phyloP scores from a whole-genome alignment of 257 asterid species.

The Lantana camara region DNA sequence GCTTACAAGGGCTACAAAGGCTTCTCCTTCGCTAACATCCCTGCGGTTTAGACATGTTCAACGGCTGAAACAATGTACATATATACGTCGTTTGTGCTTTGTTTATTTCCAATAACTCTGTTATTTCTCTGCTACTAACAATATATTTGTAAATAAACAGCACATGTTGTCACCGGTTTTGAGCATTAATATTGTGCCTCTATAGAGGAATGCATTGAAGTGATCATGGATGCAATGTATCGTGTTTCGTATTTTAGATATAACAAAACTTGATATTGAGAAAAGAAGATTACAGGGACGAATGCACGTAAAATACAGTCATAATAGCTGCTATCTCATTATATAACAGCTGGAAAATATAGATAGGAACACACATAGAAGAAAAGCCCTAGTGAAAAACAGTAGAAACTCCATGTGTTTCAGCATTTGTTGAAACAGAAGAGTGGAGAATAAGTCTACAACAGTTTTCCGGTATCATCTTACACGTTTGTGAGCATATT shows the following conservation, averaged over 20 bases:
- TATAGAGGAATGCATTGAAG: neutral
- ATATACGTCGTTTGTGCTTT: constrained; percentile 12
- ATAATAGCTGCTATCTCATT: constrained; percentile 8
- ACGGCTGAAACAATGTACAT: constrained; percentile 20
- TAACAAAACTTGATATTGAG: no score
- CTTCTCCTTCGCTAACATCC: constrained; percentile 83
- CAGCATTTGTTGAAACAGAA: neutral
- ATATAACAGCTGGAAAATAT: constrained; percentile 6
- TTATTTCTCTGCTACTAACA: constrained; percentile 10
- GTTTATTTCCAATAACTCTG: neutral
- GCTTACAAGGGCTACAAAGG: constrained; percentile 92
- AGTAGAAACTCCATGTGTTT: constrained; percentile 8
- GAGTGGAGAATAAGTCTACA: neutral
- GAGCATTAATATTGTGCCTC: neutral
- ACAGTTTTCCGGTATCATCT: neutral
- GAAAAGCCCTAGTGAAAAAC: neutral
- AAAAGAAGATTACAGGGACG: neutral
- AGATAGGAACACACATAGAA: neutral
- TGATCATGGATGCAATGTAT: constrained; percentile 3
- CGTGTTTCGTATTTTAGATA: neutral
- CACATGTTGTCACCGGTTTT: neutral
- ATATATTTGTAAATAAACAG: constrained; percentile 28
- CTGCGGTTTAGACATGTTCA: constrained; percentile 53
- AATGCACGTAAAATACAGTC: neutral
- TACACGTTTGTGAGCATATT: constrained; percentile 12